Percentiles rank a stretch among this genome's conserved stretches.
Evolutionary conservation across 2,329 filamentous ascomycete species (phyloP).

Genomic region (Fusarium odoratissimum): DNA sequence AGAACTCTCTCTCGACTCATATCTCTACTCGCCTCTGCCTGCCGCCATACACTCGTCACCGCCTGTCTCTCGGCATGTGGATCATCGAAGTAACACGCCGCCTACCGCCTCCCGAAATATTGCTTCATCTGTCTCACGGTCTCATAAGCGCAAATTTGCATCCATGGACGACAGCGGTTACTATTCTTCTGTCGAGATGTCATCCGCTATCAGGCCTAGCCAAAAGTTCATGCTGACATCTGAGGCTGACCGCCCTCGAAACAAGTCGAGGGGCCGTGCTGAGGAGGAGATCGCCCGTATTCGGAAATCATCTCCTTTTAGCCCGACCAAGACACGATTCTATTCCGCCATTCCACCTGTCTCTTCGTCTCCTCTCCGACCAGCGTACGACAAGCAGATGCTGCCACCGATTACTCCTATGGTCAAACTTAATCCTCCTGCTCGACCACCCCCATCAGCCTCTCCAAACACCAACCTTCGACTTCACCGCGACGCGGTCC

Average conservation of each 20-base stretch:
- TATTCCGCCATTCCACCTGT: constrained; percentile 62
- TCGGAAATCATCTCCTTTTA: constrained; percentile 92
- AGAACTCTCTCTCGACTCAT: constrained; percentile 56
- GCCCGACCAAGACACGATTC: constrained; percentile 78
- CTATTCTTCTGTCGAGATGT: constrained; percentile 89
- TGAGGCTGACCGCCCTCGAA: constrained; percentile 80
- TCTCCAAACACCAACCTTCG: constrained; percentile 94
- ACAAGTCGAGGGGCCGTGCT: constrained; percentile 84
- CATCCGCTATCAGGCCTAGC: constrained; percentile 82
- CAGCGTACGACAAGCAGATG: constrained; percentile 67
- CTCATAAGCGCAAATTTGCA: constrained; percentile 80
- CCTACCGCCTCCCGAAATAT: constrained; percentile 73
- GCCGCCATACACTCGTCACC: constrained; percentile 89
- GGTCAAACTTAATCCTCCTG: constrained; percentile 78
- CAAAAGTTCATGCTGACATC: constrained; percentile 77
- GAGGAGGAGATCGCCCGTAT: constrained; percentile 96
- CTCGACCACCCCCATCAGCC: constrained; percentile 73
- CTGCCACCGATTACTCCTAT: constrained; percentile 84
- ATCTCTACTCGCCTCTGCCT: constrained; percentile 77
- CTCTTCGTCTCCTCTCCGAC: constrained; percentile 77
- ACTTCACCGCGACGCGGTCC: constrained; percentile 86
- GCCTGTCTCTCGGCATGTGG: constrained; percentile 73
- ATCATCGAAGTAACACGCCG: constrained; percentile 76
- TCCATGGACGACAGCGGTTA: constrained; percentile 95
- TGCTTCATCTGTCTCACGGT: constrained; percentile 72